Evolutionary conservation across 176 grass and related monocot species (phyloP).

Genomic region (Alopecurus myosuroides): DNA sequence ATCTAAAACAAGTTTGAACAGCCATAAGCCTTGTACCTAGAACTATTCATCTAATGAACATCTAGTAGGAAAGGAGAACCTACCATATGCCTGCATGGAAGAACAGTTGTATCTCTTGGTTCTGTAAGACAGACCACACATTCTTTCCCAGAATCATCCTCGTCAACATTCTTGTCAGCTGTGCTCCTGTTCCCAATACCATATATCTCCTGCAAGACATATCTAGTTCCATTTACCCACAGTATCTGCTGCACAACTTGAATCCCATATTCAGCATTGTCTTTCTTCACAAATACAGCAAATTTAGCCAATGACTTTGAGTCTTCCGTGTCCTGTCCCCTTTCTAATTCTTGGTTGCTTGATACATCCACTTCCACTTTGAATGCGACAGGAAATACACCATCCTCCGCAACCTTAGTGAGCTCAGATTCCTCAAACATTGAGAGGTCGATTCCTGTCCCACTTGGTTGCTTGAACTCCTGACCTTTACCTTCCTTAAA

Average conservation of each 20-base stretch:
- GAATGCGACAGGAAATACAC: constrained; percentile 48
- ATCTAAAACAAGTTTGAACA: not conserved
- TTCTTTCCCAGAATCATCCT: constrained; percentile 57
- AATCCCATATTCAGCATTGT: constrained; percentile 28
- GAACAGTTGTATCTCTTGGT: constrained; percentile 56
- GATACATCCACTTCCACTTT: constrained; percentile 51
- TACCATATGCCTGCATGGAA: constrained; percentile 77
- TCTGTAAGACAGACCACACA: constrained; percentile 72
- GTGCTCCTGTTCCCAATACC: constrained; percentile 45
- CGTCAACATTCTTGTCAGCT: constrained; percentile 25
- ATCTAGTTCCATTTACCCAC: constrained; percentile 52
- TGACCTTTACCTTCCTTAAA: constrained; percentile 51
- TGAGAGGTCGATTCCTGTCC: constrained; percentile 57
- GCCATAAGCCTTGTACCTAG: not conserved
- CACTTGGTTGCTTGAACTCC: constrained; percentile 56
- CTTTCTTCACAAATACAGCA: constrained; percentile 57
- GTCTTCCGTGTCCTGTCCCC: constrained; percentile 2
- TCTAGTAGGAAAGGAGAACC: constrained; percentile 4
- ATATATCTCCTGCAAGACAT: constrained; percentile 67
- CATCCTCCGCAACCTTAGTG: constrained; percentile 38
- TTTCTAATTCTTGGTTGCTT: constrained; percentile 36
- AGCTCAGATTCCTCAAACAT: constrained; percentile 46
- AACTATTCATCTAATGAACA: not conserved
- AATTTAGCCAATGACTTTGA: constrained; percentile 47
- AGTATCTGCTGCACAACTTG: constrained; percentile 47